Conservation (phyloP, 805 yeast species). For the Cyberlindnera maclurae region DNA sequence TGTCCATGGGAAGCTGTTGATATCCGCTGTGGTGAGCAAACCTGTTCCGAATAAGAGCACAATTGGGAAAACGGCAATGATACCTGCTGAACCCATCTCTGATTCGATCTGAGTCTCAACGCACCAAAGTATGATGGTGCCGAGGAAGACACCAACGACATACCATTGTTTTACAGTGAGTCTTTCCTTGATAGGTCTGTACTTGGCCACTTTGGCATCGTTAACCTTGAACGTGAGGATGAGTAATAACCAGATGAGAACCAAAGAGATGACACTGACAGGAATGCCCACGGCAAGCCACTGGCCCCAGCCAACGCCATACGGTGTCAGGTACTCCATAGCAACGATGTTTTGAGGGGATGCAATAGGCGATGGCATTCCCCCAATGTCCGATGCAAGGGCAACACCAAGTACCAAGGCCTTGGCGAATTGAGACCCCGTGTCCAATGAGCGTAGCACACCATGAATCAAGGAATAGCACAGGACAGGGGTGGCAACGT, state of each 20-base stretch:
- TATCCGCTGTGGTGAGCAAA: constrained; percentile 71
- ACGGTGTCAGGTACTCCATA: constrained; percentile 67
- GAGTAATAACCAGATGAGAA: constrained; percentile 66
- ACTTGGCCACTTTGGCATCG: constrained; percentile 38
- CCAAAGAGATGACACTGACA: constrained; percentile 52
- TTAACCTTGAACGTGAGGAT: constrained; percentile 47
- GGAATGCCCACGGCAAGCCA: constrained; percentile 91
- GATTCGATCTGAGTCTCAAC: constrained; percentile 64
- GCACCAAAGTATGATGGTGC: constrained; percentile 87
- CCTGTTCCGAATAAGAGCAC: constrained; percentile 88
- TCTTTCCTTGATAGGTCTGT: constrained; percentile 48
- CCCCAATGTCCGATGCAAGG: constrained; percentile 85
- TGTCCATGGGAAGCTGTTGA: constrained; percentile 94
- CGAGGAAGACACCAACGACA: constrained; percentile 58
- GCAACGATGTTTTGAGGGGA: constrained; percentile 95
- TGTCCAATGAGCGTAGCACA: constrained; percentile 67
- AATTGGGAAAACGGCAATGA: constrained; percentile 81
- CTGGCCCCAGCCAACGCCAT: constrained; percentile 70
- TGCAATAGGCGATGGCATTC: constrained; percentile 95
- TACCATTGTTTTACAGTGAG: constrained; percentile 71
- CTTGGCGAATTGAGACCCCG: constrained; percentile 72
- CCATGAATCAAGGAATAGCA: constrained; percentile 87
- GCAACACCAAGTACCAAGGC: constrained; percentile 89
- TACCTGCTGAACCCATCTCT: constrained; percentile 86
- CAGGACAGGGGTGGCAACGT: constrained; percentile 93